These are phyloP conservation scores for Spathaspora boniae DNA, from an alignment of 805 yeast species.

Conservation along the genomic window DNA sequence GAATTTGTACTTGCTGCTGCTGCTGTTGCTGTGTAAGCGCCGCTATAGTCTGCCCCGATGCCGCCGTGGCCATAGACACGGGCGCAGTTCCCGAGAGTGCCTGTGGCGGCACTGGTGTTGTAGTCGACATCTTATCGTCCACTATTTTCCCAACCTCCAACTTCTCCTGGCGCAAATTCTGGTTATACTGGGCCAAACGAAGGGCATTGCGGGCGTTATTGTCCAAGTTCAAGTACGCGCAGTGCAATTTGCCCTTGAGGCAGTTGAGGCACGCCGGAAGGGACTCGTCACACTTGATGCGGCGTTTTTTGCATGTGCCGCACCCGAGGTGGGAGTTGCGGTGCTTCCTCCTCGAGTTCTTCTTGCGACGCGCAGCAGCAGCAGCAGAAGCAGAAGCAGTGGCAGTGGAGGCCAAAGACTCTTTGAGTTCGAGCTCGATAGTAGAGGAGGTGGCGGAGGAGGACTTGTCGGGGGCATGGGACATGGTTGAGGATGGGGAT, in stretches of 20 bases:
- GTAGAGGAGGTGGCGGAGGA: background rate
- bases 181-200: conserved; percentile 47
- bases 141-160: conserved; percentile 10
- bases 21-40: too few relatives aligned
- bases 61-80: background rate
- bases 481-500: conserved; percentile 8
- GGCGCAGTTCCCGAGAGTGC: conserved; percentile 6
- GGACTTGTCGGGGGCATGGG: conserved; percentile 2
- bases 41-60: conserved; percentile 4
- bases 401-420: too few relatives aligned
- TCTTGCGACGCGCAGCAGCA: conserved; percentile 22
- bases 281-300: conserved; percentile 51
- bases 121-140: conserved; percentile 4
- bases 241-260: conserved; percentile 41
- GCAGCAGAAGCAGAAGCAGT: conserved; percentile 4
- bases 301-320: conserved; percentile 52
- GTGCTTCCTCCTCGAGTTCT: conserved; percentile 55
- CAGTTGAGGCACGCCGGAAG: conserved; percentile 49
- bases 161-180: conserved; percentile 26
- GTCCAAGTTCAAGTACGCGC: conserved; percentile 46
- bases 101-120: conserved; percentile 1
- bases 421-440: conserved; percentile 4
- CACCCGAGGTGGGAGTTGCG: conserved; percentile 75
- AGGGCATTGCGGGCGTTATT: conserved; percentile 48
- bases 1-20: too few relatives aligned